Evolutionary conservation across 1,139 yeast genomes (phyloP).

Genomic region (Hansenula lynferdii): DNA sequence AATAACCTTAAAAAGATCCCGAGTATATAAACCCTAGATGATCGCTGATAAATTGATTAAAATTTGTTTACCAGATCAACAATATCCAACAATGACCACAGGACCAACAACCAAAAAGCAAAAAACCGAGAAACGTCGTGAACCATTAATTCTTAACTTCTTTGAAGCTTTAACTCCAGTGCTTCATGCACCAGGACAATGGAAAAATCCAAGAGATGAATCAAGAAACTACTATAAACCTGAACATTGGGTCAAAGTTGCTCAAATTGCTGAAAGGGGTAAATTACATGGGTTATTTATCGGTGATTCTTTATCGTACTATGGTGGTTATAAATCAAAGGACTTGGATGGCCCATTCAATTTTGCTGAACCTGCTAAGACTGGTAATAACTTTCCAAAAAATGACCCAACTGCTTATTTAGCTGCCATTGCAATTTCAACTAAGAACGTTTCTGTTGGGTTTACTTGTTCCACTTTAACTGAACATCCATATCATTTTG

Average conservation of each 20-base stretch:
- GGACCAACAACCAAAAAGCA: neutral
- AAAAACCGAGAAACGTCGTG: neutral
- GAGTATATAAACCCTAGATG: no score
- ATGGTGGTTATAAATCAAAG: conserved; percentile 27
- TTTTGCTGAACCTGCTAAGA: neutral
- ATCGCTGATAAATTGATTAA: no score
- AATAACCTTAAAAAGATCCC: no score
- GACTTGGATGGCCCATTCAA: neutral
- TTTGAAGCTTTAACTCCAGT: no score
- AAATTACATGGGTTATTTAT: conserved; percentile 35
- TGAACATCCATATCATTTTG: neutral
- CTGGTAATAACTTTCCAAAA: neutral
- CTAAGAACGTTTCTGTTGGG: neutral
- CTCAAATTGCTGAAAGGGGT: conserved; percentile 36
- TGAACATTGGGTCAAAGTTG: conserved; percentile 36
- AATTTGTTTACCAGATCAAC: no score
- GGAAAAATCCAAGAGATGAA: no score
- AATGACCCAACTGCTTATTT: neutral
- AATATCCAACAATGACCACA: neutral
- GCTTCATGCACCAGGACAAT: no score
- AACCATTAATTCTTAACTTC: no score
- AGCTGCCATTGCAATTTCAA: neutral
- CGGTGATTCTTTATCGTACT: conserved; percentile 35
- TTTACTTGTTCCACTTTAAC: neutral
- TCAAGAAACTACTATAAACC: no score